Evolutionary conservation across 2,329 filamentous ascomycete genomes (phyloP).

Genomic region (Venturia aucupariae): DNA sequence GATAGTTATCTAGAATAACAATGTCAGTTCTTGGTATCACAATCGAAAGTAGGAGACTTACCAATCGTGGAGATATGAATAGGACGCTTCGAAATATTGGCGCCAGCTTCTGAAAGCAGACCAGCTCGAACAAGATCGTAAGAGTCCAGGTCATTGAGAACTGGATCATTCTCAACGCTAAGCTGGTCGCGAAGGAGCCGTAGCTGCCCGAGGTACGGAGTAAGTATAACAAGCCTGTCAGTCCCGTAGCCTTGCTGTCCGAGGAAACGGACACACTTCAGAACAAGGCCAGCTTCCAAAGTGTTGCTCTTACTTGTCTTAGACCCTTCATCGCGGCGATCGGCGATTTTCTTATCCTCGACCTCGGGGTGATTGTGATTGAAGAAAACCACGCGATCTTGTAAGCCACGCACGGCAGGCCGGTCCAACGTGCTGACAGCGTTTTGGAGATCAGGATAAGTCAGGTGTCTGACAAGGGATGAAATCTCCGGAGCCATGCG

Average conservation of each 20-base stretch:
- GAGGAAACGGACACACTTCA: constrained; percentile 57
- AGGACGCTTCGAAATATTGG: constrained; percentile 41
- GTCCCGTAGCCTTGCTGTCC: constrained; percentile 63
- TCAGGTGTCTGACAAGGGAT: constrained; percentile 44
- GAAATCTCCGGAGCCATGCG: constrained; percentile 63
- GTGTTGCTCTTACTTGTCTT: constrained; percentile 51
- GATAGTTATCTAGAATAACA: constrained; percentile 53
- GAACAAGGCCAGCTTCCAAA: constrained; percentile 57
- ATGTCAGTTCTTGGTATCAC: constrained; percentile 12
- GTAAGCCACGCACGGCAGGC: constrained; percentile 45
- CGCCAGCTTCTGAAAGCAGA: constrained; percentile 44
- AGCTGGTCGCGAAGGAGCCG: constrained; percentile 47
- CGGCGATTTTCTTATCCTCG: constrained; percentile 32
- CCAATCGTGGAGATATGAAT: constrained; percentile 62
- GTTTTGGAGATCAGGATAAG: constrained; percentile 54
- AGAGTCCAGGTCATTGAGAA: constrained; percentile 60
- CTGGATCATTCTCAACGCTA: constrained; percentile 49
- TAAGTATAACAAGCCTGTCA: constrained; percentile 56
- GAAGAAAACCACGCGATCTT: constrained; percentile 55
- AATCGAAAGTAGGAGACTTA: constrained; percentile 28
- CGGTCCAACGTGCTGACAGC: constrained; percentile 40
- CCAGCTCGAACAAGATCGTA: constrained; percentile 55
- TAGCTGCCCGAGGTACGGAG: constrained; percentile 64
- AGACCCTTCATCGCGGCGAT: constrained; percentile 41
- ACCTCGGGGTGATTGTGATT: constrained; percentile 51